Evolutionary conservation across 768 basidiomycete genomes (phyloP), one percentile per base, ranked within the genome.

Genomic region (Tylopilus sp.): DNA sequence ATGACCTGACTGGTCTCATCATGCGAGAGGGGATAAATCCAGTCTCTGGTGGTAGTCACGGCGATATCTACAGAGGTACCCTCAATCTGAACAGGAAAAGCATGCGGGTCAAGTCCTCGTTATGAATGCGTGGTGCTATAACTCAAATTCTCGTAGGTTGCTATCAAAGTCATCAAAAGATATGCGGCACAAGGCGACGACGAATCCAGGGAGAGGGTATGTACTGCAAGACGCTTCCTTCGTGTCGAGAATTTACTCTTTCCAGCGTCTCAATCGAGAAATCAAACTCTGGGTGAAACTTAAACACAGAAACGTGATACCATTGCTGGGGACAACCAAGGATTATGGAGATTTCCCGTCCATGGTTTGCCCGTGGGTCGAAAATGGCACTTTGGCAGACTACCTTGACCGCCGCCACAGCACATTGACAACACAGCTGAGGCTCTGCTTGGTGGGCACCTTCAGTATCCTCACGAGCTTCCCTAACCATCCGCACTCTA

Each of bases 291-390:
- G 70, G 70, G 41, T 59, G 36, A 46, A 26, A n/a, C 61, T 71
- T 13, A 41, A 57, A 1, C 70, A 72, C 49, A 43, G 18, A 18
- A 71, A 71, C 25, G 42, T 71, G 6, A 28, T 72, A 18, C 66
- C 66, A 17, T 54, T 71, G 0, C 63, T 59, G 5, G 69, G 70
- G 17, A 60, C 56, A 10, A 53, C 62, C 20, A 48, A 20, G 1
- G 63, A 48, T 28, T 71, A 63, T 48, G 71, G 71, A 2, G 61
- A 58, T 3, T 63, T 65, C 44, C 40, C 55, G 3, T 68, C 71
- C 1, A 69, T 70, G 66, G 55, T 71, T 15, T 71, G 53, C 22
- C 71, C 71, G 4, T 70, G 69, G 69, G 40, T 60, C 18, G 64
- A 69, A 11, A 61, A 69, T 26, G 69, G 68, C 0, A 39, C 53